A percentile compares a stretch with the other conserved stretches of the same genome.
These are phyloP conservation scores for Lipomyces yarrowii DNA, from an alignment of 1,139 yeast genomes.

Conservation along the genomic window DNA sequence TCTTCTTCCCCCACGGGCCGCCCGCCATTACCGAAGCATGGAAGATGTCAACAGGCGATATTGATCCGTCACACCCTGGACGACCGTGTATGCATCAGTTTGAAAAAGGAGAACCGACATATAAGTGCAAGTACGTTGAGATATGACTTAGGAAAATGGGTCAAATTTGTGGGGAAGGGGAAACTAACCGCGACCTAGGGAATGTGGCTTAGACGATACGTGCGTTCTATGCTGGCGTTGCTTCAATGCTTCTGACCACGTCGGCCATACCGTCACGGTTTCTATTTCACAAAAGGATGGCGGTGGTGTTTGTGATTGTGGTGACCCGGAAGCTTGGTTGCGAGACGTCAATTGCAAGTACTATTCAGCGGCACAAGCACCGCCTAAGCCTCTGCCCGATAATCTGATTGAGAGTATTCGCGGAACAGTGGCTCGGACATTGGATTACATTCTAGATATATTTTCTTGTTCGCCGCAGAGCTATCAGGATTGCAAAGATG, in stretches of 20 bases:
- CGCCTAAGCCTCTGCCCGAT: conserved; percentile 34
- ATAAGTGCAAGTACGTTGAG: conserved; percentile 58
- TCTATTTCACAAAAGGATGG: conserved; percentile 76
- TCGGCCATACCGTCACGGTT: conserved; percentile 74
- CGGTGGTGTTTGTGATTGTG: conserved; percentile 96
- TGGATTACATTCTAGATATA: conserved; percentile 80
- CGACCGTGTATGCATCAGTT: conserved; percentile 79
- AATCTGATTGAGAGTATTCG: conserved; percentile 39
- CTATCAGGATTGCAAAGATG: conserved; percentile 36
- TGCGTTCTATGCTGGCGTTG: conserved; percentile 85
- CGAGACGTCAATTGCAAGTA: conserved; percentile 56
- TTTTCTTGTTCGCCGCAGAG: conserved; percentile 49
- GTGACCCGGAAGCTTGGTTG: conserved; percentile 83
- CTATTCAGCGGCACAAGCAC: conserved; percentile 34
- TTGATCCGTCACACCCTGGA: conserved; percentile 55
- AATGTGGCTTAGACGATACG: conserved; percentile 84
- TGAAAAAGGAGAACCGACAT: conserved; percentile 83
- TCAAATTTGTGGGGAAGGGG: neutral
- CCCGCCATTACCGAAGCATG: conserved; percentile 43
- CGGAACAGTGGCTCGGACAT: conserved; percentile 54
- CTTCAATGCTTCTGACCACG: conserved; percentile 68
- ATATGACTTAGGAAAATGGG: neutral
- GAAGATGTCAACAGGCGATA: conserved; percentile 33
- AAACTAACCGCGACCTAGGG: conserved; percentile 38
- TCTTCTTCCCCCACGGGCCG: conserved; percentile 53